These are phyloP conservation scores for Kuraishia piskuri DNA, from an alignment of 805 yeast genomes.

Conservation along the genomic window DNA sequence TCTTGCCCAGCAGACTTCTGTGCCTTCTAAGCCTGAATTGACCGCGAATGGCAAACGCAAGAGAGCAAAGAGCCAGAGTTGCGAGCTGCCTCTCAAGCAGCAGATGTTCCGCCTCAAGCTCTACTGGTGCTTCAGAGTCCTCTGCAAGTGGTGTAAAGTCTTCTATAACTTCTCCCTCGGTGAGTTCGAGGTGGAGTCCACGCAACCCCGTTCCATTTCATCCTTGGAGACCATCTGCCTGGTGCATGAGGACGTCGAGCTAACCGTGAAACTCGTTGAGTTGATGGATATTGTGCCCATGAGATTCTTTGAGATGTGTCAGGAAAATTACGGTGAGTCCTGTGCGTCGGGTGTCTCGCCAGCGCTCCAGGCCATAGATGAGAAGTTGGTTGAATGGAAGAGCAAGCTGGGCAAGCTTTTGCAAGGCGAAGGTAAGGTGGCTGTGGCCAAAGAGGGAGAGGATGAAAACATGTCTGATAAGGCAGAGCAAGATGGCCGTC, in stretches of 20 bases:
- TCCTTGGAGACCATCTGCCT: conserved; percentile 24
- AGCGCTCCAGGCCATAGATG: conserved; percentile 12
- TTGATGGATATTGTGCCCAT: conserved; percentile 23
- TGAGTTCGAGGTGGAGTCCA: conserved; percentile 8
- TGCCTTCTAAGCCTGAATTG: background rate
- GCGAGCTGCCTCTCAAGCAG: conserved; percentile 10
- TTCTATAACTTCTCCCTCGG: conserved; percentile 14
- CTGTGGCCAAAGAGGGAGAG: background rate
- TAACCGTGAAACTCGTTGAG: conserved; percentile 22
- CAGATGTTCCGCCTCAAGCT: conserved; percentile 28
- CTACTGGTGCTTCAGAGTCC: conserved; percentile 34
- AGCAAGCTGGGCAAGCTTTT: conserved; percentile 4
- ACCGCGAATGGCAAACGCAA: background rate
- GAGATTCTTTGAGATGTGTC: conserved; percentile 15
- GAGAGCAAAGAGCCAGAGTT: background rate
- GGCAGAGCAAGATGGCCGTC: background rate
- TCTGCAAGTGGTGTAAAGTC: conserved; percentile 20
- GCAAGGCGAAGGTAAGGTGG: conserved; percentile 13
- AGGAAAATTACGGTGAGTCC: conserved; percentile 5
- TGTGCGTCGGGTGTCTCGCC: conserved; percentile 3
- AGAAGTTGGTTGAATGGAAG: conserved; percentile 18
- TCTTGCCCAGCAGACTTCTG: background rate
- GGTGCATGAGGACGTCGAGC: conserved; percentile 23
- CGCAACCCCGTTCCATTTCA: conserved; percentile 19
- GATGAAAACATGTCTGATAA: background rate